Percentiles rank a stretch among this genome's conserved stretches.
Conservation (phyloP, 2,329 filamentous ascomycete genomes). For the Drechslera avenae region DNA sequence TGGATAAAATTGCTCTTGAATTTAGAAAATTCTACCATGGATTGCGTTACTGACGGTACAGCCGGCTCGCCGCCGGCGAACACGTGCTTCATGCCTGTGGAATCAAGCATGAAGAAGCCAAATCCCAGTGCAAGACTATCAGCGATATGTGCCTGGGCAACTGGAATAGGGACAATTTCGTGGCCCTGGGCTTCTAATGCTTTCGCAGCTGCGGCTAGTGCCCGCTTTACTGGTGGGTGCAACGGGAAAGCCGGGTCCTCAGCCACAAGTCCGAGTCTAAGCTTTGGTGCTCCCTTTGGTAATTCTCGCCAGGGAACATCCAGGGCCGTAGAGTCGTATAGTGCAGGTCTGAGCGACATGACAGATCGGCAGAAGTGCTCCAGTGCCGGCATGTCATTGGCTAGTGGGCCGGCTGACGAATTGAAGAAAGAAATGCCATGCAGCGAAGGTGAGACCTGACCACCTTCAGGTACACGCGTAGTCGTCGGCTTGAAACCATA, state of each 20-base stretch:
- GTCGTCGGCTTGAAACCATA: constrained; percentile 60
- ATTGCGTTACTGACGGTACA: constrained; percentile 2
- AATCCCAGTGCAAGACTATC: constrained; percentile 1
- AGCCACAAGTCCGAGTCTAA: constrained; percentile 6
- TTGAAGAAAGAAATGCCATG: constrained; percentile 6
- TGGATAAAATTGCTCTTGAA: background rate
- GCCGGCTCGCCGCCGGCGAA: constrained; percentile 1
- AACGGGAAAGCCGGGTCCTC: constrained; percentile 8
- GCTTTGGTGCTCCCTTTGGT: background rate
- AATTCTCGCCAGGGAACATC: constrained; percentile 8
- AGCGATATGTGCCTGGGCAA: constrained; percentile 1
- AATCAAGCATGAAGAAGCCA: constrained; percentile 4
- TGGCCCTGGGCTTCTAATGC: constrained; percentile 7
- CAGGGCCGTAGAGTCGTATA: constrained; percentile 5
- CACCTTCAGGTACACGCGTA: constrained; percentile 53
- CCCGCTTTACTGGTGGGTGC: constrained; percentile 12
- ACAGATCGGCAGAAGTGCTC: constrained; percentile 1
- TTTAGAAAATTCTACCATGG: background rate
- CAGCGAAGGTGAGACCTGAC: constrained; percentile 2
- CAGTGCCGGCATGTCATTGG: constrained; percentile 5
- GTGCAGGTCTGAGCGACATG: constrained; percentile 3
- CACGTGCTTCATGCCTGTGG: background rate
- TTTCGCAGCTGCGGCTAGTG: background rate
- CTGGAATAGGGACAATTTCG: background rate
- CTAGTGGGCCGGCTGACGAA: constrained; percentile 4